These are phyloP conservation scores for Sicyos edulis DNA, from an alignment of 306 rosid genomes.

Conservation along the genomic window DNA sequence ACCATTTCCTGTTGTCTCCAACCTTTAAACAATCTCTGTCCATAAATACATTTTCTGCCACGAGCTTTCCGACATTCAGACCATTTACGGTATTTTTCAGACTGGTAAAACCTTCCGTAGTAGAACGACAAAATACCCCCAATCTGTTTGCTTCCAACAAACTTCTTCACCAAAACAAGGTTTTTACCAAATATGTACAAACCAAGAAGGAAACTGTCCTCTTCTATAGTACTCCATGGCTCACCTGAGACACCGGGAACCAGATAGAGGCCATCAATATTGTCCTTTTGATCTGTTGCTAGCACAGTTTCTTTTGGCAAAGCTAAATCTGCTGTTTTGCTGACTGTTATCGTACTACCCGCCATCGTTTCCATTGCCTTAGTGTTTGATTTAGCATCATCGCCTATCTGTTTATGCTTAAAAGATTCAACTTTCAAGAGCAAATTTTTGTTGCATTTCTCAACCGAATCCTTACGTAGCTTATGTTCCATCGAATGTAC, in stretches of 20 bases:
- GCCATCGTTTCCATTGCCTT: neutral
- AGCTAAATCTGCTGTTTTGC: slow-evolving; percentile 30
- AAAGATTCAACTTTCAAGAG: slow-evolving; percentile 5
- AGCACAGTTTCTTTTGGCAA: slow-evolving; percentile 27
- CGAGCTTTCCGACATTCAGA: slow-evolving; percentile 54
- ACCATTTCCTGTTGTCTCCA: slow-evolving; percentile 71
- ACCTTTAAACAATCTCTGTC: slow-evolving; percentile 72
- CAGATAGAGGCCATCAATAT: slow-evolving; percentile 28
- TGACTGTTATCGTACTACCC: neutral
- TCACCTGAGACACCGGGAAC: slow-evolving; percentile 65
- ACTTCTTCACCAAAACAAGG: slow-evolving; percentile 60
- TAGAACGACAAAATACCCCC: slow-evolving; percentile 68
- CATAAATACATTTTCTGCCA: slow-evolving; percentile 53
- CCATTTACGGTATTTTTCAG: slow-evolving; percentile 70
- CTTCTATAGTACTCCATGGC: slow-evolving; percentile 59
- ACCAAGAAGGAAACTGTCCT: slow-evolving; percentile 65
- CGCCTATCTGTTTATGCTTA: neutral
- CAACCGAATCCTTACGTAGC: slow-evolving; percentile 1
- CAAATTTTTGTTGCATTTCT: slow-evolving; percentile 17
- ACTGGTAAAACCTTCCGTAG: slow-evolving; percentile 68
- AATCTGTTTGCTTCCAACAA: slow-evolving; percentile 61
- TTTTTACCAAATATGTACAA: slow-evolving; percentile 79
- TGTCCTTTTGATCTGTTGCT: slow-evolving; percentile 25
- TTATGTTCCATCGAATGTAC: slow-evolving; percentile 24
- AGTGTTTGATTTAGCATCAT: neutral